Base-by-base conservation (phyloP, 192 early-diverging fungal species). In the Rhizophagus sp. region DNA sequence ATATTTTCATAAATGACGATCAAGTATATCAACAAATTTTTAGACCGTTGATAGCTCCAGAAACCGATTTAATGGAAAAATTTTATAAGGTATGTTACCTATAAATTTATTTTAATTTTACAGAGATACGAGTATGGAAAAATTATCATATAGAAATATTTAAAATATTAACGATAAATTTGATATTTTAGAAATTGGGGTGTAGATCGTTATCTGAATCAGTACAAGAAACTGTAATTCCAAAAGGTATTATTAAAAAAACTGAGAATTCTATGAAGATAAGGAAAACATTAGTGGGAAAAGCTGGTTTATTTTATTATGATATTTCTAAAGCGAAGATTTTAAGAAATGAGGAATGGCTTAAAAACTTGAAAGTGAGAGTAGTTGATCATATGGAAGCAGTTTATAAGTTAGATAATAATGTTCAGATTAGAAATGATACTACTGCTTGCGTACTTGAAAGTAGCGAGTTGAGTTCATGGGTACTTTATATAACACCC, bases 1-100 rank as follows among this genome's bases (percentile, higher is more conserved):
- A 94, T 52, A 93, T 97, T 33, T 94, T 89, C 77, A 83, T 97
- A 50, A 90, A 93, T 27, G 95, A 97, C 83, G 93, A 97, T 71
- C 88, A 91, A 1, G 89, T 90, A 5, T 84, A 92, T 13, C 86
- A 88, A 9, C 89, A 93, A 73, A 85, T 95, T 44, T 97, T 97
- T 80, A 84, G 84, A 0, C 95, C 95, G 2, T 82, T 95, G 6
- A 86, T 85, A 66, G 90, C 90, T 2, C 96, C 96, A 7, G 88
- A 92, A 76, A 95, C 96, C 34, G 85, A 87, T 8, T 73, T 93
- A 5, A 79, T 97, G 25, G 95, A 97, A 81, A 75, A 84, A 12
- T 84, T 93, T 11, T 93, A 93, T 81, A 86, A 88, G 62, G 67
- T 73, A 24, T 24, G 63, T 27, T 41, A 24, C 7, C 27, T 41